Percentiles rank a stretch among this genome's conserved stretches.
Conservation (phyloP, 2,329 filamentous ascomycete genomes). For the Venturia nashicola region DNA sequence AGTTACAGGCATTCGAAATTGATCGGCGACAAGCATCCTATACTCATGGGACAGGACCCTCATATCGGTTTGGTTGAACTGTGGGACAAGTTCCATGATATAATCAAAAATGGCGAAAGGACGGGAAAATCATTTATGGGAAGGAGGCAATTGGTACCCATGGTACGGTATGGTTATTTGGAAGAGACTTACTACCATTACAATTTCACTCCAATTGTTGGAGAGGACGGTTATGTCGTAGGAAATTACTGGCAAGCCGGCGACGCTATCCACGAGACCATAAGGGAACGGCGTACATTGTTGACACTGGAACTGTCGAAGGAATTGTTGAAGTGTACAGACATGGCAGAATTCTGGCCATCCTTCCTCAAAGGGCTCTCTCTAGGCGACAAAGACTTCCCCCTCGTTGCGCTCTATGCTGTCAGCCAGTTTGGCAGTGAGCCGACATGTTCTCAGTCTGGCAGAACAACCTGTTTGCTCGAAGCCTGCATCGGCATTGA, state of each 20-base stretch:
- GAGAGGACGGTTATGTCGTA: conserved; percentile 7
- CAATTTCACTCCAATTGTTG: conserved; percentile 10
- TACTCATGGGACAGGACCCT: conserved; percentile 4
- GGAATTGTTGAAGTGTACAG: not conserved
- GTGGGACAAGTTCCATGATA: conserved; percentile 4
- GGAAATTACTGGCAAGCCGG: not conserved
- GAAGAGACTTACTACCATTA: conserved; percentile 11
- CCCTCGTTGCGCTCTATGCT: not conserved
- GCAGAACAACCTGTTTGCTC: not conserved
- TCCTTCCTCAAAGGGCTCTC: not conserved
- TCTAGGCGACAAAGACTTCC: not conserved
- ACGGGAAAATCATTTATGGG: conserved; percentile 1
- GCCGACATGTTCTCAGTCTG: not conserved
- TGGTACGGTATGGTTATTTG: conserved; percentile 8
- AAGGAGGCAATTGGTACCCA: conserved; percentile 1
- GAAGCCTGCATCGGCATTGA: not conserved
- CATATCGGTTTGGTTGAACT: not conserved
- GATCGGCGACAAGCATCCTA: conserved; percentile 8
- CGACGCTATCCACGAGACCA: not conserved
- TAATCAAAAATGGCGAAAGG: not conserved
- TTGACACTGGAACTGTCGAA: too few relatives aligned
- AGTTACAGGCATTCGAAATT: not conserved
- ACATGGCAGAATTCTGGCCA: not conserved
- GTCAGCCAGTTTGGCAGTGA: not conserved
- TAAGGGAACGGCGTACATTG: not conserved